Base-by-base conservation (phyloP, 306 rosid genomes). In the Citrullus colocynthis region DNA sequence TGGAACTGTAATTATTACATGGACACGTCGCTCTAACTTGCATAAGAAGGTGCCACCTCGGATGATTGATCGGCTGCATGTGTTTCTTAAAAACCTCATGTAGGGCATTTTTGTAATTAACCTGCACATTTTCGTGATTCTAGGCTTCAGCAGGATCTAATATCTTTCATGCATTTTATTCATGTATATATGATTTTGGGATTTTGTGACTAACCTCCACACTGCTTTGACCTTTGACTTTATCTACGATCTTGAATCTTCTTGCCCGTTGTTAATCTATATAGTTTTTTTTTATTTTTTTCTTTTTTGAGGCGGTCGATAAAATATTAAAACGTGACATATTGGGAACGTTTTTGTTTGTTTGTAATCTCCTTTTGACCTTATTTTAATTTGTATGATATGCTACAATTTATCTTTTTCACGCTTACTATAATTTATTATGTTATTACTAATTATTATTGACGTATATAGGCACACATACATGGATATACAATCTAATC, bases 21-120 rank as follows among this genome's bases (percentile, higher is more conserved):
- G 74, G 74, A 67, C 55, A 42, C 34, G 20, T 67, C 54, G 56
- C 61, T 51, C 77, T 51, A 51, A 73, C 77, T 73, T 63, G 70
- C 70, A 30, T 14, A 7, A 3, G 8, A 32, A 64, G 45, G 6
- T 64, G 45, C 6, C 18, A 44, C 28, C 28, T 64, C 21, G 17
- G 8, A 39, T 24, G 14, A 36, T 32, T 63, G 70, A 64, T 64
- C 71, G 37, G 71, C 24, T 6, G 45, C 45, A 36, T 64, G 13
- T 64, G 6, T 64, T 34, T 64, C 11, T 55, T 55, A 55, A 11
- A 69, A 15, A 56, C 75, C 57, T 21, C 13, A 52, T 16, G 57
- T 16, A 52, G 34, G 37, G 56, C 56, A 6, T 45, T 70, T 70
- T 44, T 70, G 75, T 70, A 70, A 24, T 45, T 44, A 70, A 44